Evolutionary conservation across 257 asterid species (phyloP).

Genomic region (Solanum lycopersicoides): DNA sequence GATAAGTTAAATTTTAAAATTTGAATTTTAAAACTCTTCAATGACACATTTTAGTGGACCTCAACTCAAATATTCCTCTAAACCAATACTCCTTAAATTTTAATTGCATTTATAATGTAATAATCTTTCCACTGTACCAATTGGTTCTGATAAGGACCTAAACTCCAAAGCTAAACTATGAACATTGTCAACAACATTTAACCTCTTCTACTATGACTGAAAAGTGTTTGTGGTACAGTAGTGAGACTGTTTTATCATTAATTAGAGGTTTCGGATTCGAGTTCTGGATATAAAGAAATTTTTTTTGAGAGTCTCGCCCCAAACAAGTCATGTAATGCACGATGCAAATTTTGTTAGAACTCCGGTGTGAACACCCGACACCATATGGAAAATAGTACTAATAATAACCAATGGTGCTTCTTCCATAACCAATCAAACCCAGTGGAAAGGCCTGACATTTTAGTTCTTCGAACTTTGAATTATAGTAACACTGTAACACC

Average conservation of each 20-base stretch:
- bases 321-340: fast-evolving
- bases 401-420: too few species aligned
- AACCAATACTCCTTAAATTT: not conserved
- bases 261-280: too few species aligned
- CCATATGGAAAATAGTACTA: too few species aligned
- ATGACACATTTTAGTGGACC: not conserved
- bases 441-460: not conserved
- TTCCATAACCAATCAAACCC: too few species aligned
- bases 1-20: too few species aligned
- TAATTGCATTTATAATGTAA: not conserved
- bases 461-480: not conserved
- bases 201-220: not conserved
- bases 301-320: too few species aligned
- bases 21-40: too few species aligned
- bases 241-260: too few species aligned
- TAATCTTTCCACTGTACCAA: not conserved
- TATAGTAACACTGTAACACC: too few species aligned
- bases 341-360: too few species aligned
- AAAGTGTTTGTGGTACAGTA: too few species aligned
- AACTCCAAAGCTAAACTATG: not conserved
- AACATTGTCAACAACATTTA: not conserved
- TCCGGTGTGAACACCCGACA: too few species aligned
- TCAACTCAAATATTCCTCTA: not conserved
- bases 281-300: fast-evolving
- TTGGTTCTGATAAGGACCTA: not conserved